These are phyloP conservation scores for Trichoderma sp. DNA, from an alignment of 2,329 filamentous ascomycete species.

Conservation along the genomic window DNA sequence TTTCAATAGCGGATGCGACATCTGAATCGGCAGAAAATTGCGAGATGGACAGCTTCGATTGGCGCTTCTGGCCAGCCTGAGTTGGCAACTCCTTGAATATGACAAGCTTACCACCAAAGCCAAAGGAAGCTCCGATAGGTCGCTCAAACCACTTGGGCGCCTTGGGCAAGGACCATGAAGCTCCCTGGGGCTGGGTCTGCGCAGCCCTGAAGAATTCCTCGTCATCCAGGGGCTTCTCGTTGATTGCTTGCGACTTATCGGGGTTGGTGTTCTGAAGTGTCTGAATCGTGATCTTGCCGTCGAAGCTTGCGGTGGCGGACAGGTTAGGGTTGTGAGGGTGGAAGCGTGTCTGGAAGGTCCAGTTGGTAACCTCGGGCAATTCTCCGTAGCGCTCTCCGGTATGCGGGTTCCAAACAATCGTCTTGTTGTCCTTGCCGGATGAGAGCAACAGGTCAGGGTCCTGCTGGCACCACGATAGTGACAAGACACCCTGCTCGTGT, in stretches of 20 bases:
- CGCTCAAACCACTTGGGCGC: slow-evolving; percentile 89
- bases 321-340: slow-evolving; percentile 91
- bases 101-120: slow-evolving; percentile 91
- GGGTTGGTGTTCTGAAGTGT: slow-evolving; percentile 92
- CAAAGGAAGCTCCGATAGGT: slow-evolving; percentile 85
- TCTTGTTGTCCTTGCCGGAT: slow-evolving; percentile 94
- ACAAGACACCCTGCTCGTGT: slow-evolving; percentile 93
- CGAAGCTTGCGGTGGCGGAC: slow-evolving; percentile 93
- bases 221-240: slow-evolving; percentile 74
- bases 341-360: slow-evolving; percentile 95
- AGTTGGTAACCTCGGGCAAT: slow-evolving; percentile 97
- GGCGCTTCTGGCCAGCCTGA: slow-evolving; percentile 63
- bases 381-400: slow-evolving; percentile 86
- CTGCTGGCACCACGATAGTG: slow-evolving; percentile 91
- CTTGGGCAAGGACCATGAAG: slow-evolving; percentile 82
- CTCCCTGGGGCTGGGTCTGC: slow-evolving; percentile 85
- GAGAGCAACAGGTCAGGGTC: slow-evolving; percentile 88
- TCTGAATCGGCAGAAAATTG: slow-evolving; percentile 87
- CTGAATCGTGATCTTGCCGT: slow-evolving; percentile 92
- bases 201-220: slow-evolving; percentile 97
- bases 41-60: slow-evolving; percentile 80
- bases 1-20: slow-evolving; percentile 79
- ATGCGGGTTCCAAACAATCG: slow-evolving; percentile 93
- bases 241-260: slow-evolving; percentile 66
- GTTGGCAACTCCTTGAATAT: slow-evolving; percentile 64